A percentile compares a stretch with the other conserved stretches of the same genome.
Conservation (phyloP, 768 basidiomycete species). For the Leucocoprinus sp. region DNA sequence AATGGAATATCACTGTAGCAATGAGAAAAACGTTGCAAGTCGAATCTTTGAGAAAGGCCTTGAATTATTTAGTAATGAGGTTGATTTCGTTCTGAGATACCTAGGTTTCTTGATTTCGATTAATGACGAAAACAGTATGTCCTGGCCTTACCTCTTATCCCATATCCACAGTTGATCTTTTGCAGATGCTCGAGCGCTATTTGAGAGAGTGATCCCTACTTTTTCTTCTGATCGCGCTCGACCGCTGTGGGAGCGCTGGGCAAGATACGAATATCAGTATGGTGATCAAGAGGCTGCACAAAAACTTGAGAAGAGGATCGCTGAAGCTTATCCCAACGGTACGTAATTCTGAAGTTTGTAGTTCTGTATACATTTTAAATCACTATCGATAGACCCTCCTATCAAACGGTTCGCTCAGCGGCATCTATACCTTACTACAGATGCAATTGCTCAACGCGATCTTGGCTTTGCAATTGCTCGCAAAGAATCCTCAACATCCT, state of each 20-base stretch:
- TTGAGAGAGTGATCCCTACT: conserved; percentile 77
- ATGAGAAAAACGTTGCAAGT: conserved; percentile 67
- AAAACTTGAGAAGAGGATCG: conserved; percentile 83
- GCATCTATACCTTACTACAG: conserved; percentile 73
- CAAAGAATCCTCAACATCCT: conserved; percentile 19
- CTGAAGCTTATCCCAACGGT: conserved; percentile 85
- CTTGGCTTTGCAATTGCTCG: conserved; percentile 67
- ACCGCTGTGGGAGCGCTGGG: conserved; percentile 94
- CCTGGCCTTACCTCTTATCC: conserved; percentile 2
- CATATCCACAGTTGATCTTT: conserved; percentile 6
- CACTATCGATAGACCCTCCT: conserved; percentile 54
- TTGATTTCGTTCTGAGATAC: conserved; percentile 82
- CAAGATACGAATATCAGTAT: conserved; percentile 90
- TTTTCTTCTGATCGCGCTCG: conserved; percentile 75
- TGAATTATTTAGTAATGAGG: conserved; percentile 73
- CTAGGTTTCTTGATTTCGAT: conserved; percentile 89
- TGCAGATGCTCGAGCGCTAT: conserved; percentile 89
- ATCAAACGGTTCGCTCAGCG: conserved; percentile 89
- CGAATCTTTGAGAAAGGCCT: conserved; percentile 93
- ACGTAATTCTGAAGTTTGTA: no score
- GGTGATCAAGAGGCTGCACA: conserved; percentile 85
- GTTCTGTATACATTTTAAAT: no score
- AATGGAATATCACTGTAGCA: conserved; percentile 92
- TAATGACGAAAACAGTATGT: conserved; percentile 91
- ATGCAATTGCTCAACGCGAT: conserved; percentile 84